A percentile compares a stretch with the other conserved stretches of the same genome.
phyloP scores from a whole-genome alignment of 1,139 yeast genomes.

The Yamadazyma blattariae region DNA sequence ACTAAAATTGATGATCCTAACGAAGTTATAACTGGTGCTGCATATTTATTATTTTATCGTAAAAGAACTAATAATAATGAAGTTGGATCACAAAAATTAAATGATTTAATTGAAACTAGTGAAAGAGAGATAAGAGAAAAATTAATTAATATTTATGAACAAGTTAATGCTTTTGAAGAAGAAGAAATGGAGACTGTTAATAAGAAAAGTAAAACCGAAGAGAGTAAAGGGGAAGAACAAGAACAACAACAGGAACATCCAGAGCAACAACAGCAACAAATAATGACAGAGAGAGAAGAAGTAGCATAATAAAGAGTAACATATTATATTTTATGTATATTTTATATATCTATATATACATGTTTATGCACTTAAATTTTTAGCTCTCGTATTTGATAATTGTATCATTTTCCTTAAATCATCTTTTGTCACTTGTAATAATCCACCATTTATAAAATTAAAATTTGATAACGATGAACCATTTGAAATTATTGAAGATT shows the following conservation, averaged over 20 bases:
- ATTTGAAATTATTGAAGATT: conserved; percentile 12
- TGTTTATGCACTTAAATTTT: too few relatives aligned
- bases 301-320: too few relatives aligned
- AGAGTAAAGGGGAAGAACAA: neutral
- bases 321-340: too few relatives aligned
- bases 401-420: conserved; percentile 44
- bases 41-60: conserved; percentile 83
- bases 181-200: conserved; percentile 9
- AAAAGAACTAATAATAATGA: conserved; percentile 39
- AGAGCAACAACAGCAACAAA: too few relatives aligned
- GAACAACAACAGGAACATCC: too few relatives aligned
- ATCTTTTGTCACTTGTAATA: conserved; percentile 40
- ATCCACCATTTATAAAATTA: conserved; percentile 20
- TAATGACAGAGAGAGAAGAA: too few relatives aligned
- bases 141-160: conserved; percentile 14
- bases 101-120: conserved; percentile 24
- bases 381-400: conserved; percentile 37
- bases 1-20: conserved; percentile 55
- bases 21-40: conserved; percentile 72
- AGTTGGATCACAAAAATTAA: conserved; percentile 38
- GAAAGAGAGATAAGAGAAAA: conserved; percentile 12
- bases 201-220: conserved; percentile 4
- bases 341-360: too few relatives aligned
- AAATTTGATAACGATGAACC: conserved; percentile 16
- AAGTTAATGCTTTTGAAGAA: conserved; percentile 17